These are phyloP conservation scores for Talaromyces marneffei DNA, from an alignment of 2,329 filamentous ascomycete genomes.

Conservation along the genomic window DNA sequence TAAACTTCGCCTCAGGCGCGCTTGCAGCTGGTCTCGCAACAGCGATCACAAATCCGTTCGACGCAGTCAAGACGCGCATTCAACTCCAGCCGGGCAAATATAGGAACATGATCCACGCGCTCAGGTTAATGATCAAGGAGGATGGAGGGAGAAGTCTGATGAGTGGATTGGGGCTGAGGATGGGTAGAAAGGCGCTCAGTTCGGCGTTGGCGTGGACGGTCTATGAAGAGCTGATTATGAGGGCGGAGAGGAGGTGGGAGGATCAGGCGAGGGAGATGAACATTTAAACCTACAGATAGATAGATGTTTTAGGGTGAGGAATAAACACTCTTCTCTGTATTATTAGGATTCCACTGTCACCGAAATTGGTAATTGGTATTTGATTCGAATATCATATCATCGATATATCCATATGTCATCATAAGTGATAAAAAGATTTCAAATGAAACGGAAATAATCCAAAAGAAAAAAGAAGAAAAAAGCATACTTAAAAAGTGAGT, in stretches of 20 bases:
- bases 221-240: slow-evolving; percentile 85
- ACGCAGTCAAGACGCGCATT: slow-evolving; percentile 90
- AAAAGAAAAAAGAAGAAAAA: no score
- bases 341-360: not conserved
- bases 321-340: not conserved
- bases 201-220: slow-evolving; percentile 96
- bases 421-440: slow-evolving; percentile 19
- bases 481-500: not conserved
- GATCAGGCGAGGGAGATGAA: slow-evolving; percentile 16
- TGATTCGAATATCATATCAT: not conserved
- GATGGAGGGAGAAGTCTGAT: slow-evolving; percentile 77
- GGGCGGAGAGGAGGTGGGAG: slow-evolving; percentile 52
- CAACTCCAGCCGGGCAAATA: slow-evolving; percentile 83
- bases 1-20: slow-evolving; percentile 82
- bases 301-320: not conserved
- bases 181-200: slow-evolving; percentile 85
- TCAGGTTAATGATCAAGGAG: slow-evolving; percentile 69
- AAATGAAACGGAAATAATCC: not conserved
- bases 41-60: slow-evolving; percentile 89
- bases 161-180: slow-evolving; percentile 77
- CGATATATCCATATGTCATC: slow-evolving; percentile 14
- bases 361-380: not conserved
- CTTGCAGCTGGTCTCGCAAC: slow-evolving; percentile 78
- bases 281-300: not conserved
- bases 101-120: slow-evolving; percentile 73